These are phyloP conservation scores for Aspergillus cavernicola DNA, from an alignment of 495 filamentous ascomycete species.

Conservation along the genomic window DNA sequence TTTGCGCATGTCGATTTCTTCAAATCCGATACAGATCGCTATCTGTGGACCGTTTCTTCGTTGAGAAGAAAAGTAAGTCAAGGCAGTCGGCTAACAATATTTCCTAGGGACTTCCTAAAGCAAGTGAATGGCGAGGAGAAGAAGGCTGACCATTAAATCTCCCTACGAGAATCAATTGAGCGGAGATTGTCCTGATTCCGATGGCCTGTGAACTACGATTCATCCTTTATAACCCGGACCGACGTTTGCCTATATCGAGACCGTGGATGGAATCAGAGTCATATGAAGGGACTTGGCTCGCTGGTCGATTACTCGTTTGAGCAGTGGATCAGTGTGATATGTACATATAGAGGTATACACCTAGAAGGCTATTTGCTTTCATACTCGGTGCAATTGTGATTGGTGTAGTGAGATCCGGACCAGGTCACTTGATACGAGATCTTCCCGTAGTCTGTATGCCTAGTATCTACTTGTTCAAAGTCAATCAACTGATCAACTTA, in stretches of 20 bases:
- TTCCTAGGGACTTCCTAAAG: conserved; percentile 71
- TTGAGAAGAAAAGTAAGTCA: too few species aligned
- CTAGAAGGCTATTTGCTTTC: conserved; percentile 30
- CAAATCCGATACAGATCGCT: too few species aligned
- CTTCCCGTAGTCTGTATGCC: too few species aligned
- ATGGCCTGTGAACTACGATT: background rate
- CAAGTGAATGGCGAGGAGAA: conserved; percentile 67
- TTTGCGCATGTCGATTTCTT: conserved; percentile 2
- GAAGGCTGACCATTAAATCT: conserved; percentile 58
- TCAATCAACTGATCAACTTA: too few species aligned
- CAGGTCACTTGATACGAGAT: background rate
- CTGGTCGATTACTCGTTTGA: conserved; percentile 1
- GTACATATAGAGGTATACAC: conserved; percentile 47
- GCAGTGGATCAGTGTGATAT: conserved; percentile 21
- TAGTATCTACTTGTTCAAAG: too few species aligned
- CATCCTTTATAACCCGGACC: background rate
- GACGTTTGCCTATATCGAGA: background rate
- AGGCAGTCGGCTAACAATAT: conserved; percentile 3
- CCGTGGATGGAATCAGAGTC: conserved; percentile 8
- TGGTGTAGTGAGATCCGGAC: background rate
- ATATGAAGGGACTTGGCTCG: conserved; percentile 1
- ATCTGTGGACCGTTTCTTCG: too few species aligned
- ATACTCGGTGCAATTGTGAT: background rate
- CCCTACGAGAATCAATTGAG: conserved; percentile 6
- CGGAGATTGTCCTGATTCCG: conserved; percentile 2